Evolutionary conservation across 345 rosid genomes (phyloP), one percentile per base, ranked within the genome.

Genomic region (Noccaea bulbosa): DNA sequence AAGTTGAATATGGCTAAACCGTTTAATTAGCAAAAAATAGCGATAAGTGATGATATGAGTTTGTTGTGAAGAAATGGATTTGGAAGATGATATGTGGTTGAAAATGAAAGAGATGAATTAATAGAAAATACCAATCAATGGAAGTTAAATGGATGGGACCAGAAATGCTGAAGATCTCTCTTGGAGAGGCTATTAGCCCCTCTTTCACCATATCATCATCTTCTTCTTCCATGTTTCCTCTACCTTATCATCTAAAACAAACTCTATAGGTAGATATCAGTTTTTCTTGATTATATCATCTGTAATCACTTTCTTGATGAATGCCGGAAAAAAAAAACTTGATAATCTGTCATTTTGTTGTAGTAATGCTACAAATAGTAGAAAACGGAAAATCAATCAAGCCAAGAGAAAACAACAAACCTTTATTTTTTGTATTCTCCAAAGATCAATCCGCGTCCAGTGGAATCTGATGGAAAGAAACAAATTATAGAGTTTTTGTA

Each of bases 61-160:
- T 20, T 34, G 4, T 34, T 22, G 20, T 55, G 17, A 55, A 34
- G 17, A 47, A 34, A 33, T 45, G 8, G 37, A 33, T 46, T 67
- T 60, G 63, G 57, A 35, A 75, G 65, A 75, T n/a, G 52, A 37
- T 32, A 22, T 68, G 56, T 14, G 70, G 44, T 69, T 45, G 2
- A 12, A 62, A 27, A 15, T 45, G 69, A 32, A 34, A 24, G 35
- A 69, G 30, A 43, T 44, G 32, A 53, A 51, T 27, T 27, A 27
- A 46, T 11, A 24, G 14, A 35, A 34, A 22, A 51, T 67, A 89
- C 95, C 95, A 87, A 59, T 89, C 87, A 68, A 85, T 62, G 67
- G 73, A 57, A 59, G 81, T 72, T 57, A 89, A 75, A 71, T 85
- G 86, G 20, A 76, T 75, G 7, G 95, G 92, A 56, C 95, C 92